Evolutionary conservation across 2,329 filamentous ascomycete species (phyloP), one percentile per base, ranked within the genome.

Genomic region (Exophiala sideris): DNA sequence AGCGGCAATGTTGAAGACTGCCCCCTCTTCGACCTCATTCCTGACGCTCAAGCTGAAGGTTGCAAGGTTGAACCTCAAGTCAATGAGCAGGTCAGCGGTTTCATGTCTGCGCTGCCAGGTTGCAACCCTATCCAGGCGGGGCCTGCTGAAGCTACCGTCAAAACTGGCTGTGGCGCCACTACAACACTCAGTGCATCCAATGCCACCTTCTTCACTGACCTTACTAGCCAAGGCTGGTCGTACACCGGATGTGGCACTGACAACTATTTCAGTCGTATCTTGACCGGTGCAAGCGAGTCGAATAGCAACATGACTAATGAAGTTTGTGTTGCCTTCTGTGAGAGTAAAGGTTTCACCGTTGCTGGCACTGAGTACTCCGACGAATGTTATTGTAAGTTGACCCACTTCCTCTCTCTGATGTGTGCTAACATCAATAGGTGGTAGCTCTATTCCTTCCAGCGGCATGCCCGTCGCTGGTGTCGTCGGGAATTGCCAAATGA

Each of bases 191-290:
- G 54, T 12, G 38, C 55, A 14, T 52, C 53, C 32, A 53, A 53
- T 44, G 42, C 79, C 77, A 69, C 71, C 20, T 68, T 70, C 56
- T 76, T 72, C 58, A 71, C 68, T 16, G 70, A 78, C 47, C 67
- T 77, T 21, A 76, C 75, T 2, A 71, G 78, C 41, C 72, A 73
- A 49, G 73, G 76, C 42, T 88, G 84, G 74, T 71, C 73, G 40
- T 78, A 82, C 59, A 66, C 79, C n/a, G 85, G 85, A 51, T 89
- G 85, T 71, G 86, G 79, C 63, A 66, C 65, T 6, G 77, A 79
- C 60, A 64, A 67, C 35, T 63, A 70, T 52, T 60, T 60, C 53
- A 58, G 58, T 38, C 74, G 75, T 48, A 73, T 74, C 11, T 58
- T 69, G 24, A 59, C 59, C n/a, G 64, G 56, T 29, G 57, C 60